Percentiles rank a stretch among this genome's conserved stretches.
Evolutionary conservation across 805 yeast species (phyloP).

Genomic region (Pichia thaimueangensis): DNA sequence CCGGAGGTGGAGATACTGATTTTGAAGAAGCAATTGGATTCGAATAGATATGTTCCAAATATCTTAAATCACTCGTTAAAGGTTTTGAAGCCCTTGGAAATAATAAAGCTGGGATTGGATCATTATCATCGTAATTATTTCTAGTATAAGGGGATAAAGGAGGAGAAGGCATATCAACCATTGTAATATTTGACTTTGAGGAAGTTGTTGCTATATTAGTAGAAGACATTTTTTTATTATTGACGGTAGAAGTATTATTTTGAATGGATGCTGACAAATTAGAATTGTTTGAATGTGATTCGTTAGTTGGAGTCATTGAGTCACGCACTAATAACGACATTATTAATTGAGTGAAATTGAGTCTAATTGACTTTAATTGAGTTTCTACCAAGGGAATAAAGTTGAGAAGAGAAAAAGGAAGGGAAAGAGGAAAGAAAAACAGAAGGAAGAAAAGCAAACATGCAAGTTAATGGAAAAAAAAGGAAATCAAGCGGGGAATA

Average conservation of each 20-base stretch:
- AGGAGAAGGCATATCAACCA: constrained; percentile 31
- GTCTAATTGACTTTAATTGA: constrained; percentile 6
- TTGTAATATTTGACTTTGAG: not conserved
- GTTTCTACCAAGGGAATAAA: not conserved
- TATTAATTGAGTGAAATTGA: constrained; percentile 1
- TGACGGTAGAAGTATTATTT: not conserved
- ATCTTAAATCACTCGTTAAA: constrained; percentile 12
- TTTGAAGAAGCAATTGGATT: constrained; percentile 4
- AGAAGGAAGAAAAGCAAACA: constrained; percentile 5
- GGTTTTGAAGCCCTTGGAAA: constrained; percentile 23
- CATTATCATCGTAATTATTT: constrained; percentile 22
- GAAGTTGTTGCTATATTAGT: no score
- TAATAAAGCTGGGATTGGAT: constrained; percentile 24
- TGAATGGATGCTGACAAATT: no score
- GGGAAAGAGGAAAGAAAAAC: not conserved
- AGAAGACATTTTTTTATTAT: no score
- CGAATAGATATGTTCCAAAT: constrained; percentile 6
- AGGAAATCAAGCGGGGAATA: not conserved
- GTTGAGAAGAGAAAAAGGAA: not conserved
- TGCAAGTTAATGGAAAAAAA: constrained; percentile 14
- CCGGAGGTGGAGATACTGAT: not conserved
- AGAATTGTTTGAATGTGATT: not conserved
- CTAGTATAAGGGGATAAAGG: constrained; percentile 33
- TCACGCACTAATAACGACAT: constrained; percentile 9
- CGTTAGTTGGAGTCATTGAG: constrained; percentile 10